Evolutionary conservation across 2,329 filamentous ascomycete genomes (phyloP).

Genomic region (Raffaelea deltoideospora): DNA sequence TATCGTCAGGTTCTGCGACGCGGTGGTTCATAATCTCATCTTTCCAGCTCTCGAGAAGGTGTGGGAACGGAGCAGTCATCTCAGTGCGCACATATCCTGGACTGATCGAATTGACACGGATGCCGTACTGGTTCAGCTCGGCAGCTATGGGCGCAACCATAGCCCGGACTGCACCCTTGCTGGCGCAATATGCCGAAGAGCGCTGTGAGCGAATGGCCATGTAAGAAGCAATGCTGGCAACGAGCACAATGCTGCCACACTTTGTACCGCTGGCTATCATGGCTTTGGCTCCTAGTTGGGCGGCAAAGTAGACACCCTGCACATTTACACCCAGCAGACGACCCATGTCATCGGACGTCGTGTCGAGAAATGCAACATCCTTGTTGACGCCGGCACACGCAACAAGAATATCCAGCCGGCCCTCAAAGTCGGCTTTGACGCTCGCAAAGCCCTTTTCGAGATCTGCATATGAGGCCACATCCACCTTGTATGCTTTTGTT

Average conservation of each 20-base stretch:
- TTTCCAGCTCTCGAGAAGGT: constrained; percentile 44
- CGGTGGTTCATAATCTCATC: constrained; percentile 59
- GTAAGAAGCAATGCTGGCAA: constrained; percentile 39
- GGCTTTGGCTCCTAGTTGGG: constrained; percentile 20
- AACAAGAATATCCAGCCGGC: constrained; percentile 8
- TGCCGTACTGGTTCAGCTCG: constrained; percentile 45
- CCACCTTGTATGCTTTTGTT: constrained; percentile 6
- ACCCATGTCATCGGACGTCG: constrained; percentile 5
- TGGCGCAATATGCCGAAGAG: constrained; percentile 53
- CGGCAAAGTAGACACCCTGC: constrained; percentile 16
- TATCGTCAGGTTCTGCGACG: constrained; percentile 40
- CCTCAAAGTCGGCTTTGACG: constrained; percentile 5
- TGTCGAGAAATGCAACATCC: constrained; percentile 8
- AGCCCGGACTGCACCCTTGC: constrained; percentile 50
- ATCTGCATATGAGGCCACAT: constrained; percentile 1
- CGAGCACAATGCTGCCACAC: constrained; percentile 38
- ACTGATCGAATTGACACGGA: constrained; percentile 51
- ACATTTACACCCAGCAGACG: constrained; percentile 6
- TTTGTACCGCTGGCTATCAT: constrained; percentile 11
- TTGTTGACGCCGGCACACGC: constrained; percentile 10
- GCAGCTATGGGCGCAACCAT: constrained; percentile 45
- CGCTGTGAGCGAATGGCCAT: constrained; percentile 43
- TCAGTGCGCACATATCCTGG: constrained; percentile 54
- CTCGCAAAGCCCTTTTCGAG: constrained; percentile 2
- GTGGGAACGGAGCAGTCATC: constrained; percentile 58